Conservation (phyloP, 352 stramenopile genomes). For the Pythium volutum region DNA sequence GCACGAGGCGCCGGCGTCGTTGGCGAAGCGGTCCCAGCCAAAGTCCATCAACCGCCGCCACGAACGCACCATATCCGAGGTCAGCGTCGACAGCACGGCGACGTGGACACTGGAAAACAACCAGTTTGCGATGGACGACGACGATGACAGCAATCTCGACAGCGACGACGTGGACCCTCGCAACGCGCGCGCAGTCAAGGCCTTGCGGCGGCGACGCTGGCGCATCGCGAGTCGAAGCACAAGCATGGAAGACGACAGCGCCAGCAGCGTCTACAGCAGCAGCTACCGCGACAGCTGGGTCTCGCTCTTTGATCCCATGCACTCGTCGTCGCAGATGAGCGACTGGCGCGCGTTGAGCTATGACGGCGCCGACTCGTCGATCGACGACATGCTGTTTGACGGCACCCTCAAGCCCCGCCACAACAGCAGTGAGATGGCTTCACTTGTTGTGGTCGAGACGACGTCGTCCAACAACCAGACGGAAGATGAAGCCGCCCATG, state of each 20-base stretch:
- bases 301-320: conserved; percentile 14
- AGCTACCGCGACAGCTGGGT: conserved; percentile 24
- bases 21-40: not conserved
- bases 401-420: conserved; percentile 6
- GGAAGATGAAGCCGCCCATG: conserved; percentile 11
- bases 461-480: conserved; percentile 21
- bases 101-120: conserved; percentile 22
- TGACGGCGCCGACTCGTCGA: conserved; percentile 15
- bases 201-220: conserved; percentile 9
- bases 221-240: conserved; percentile 20
- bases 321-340: conserved; percentile 12
- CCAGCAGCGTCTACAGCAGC: conserved; percentile 25
- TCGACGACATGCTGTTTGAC: conserved; percentile 20
- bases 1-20: not conserved
- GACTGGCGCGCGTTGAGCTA: conserved; percentile 15
- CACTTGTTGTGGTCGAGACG: not conserved
- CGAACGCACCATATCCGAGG: conserved; percentile 6
- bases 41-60: not conserved
- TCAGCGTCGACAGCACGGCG: conserved; percentile 22
- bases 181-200: conserved; percentile 1
- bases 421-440: conserved; percentile 10
- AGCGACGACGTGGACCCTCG: conserved; percentile 15
- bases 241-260: conserved; percentile 21
- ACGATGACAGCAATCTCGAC: conserved; percentile 23
- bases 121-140: conserved; percentile 18